Percentiles rank a stretch among this genome's conserved stretches.
Conservation (phyloP, 1,284 basidiomycete species). For the Hypsizygus ulmarius region DNA sequence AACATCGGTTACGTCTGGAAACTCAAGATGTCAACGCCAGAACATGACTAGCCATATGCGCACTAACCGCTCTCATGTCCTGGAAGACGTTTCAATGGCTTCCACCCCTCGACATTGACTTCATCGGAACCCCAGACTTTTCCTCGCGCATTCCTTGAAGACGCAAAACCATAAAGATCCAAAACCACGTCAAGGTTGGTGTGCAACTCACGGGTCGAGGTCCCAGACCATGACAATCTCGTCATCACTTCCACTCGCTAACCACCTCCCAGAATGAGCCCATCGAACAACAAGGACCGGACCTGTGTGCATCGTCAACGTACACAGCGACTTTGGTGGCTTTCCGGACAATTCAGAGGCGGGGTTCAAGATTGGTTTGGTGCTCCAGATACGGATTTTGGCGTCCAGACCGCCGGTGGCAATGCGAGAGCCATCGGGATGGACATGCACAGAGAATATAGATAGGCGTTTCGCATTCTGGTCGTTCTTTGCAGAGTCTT, state of each 20-base stretch:
- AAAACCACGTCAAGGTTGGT: constrained; percentile 2
- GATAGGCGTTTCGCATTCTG: constrained; percentile 68
- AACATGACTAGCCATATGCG: not conserved
- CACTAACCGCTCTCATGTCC: constrained; percentile 87
- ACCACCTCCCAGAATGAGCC: constrained; percentile 91
- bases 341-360: constrained; percentile 71
- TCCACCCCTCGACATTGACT: constrained; percentile 97
- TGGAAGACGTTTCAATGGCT: constrained; percentile 85
- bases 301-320: constrained; percentile 91
- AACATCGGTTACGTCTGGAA: constrained; percentile 87
- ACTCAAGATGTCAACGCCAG: not conserved
- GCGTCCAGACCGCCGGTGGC: constrained; percentile 95
- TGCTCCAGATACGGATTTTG: constrained; percentile 97
- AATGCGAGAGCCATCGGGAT: constrained; percentile 93
- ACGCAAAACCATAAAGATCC: constrained; percentile 1
- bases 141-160: constrained; percentile 67
- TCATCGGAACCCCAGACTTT: constrained; percentile 92
- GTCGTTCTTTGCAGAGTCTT: constrained; percentile 50
- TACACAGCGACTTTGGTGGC: constrained; percentile 86
- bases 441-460: constrained; percentile 92
- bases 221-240: constrained; percentile 97
- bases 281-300: constrained; percentile 94
- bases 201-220: constrained; percentile 78
- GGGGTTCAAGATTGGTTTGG: constrained; percentile 83
- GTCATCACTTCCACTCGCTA: constrained; percentile 97